Conservation (phyloP, 768 basidiomycete species). For the Hypholoma sublateritium region DNA sequence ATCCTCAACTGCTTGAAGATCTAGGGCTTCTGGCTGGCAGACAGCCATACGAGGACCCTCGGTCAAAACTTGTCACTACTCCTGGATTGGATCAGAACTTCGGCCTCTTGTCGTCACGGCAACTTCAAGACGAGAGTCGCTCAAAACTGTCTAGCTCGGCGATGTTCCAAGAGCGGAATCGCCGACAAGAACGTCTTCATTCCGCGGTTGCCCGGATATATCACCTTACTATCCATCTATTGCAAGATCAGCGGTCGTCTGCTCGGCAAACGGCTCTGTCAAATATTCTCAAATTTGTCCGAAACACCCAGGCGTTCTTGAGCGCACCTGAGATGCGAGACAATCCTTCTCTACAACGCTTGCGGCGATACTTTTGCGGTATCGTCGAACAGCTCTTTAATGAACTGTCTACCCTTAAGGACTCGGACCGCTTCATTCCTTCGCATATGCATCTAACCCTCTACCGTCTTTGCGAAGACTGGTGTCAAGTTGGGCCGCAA, state of each 20-base stretch:
- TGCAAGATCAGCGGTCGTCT: conserved; percentile 68
- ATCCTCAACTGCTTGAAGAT: conserved; percentile 82
- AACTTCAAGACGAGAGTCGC: conserved; percentile 64
- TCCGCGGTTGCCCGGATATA: conserved; percentile 90
- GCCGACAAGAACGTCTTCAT: conserved; percentile 76
- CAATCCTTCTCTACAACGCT: conserved; percentile 72
- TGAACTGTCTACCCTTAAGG: conserved; percentile 64
- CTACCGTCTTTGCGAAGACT: conserved; percentile 88
- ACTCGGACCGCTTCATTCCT: conserved; percentile 76
- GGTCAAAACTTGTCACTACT: conserved; percentile 40
- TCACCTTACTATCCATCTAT: conserved; percentile 74
- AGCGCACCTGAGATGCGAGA: conserved; percentile 69
- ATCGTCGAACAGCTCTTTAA: conserved; percentile 86
- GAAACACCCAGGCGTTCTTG: conserved; percentile 80
- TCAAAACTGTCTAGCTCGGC: conserved; percentile 43
- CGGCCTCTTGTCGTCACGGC: conserved; percentile 45
- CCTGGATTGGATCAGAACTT: conserved; percentile 36
- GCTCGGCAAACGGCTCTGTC: conserved; percentile 72
- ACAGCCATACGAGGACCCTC: conserved; percentile 80
- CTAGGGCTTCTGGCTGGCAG: conserved; percentile 76
- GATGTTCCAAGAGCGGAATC: conserved; percentile 52
- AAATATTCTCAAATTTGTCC: conserved; percentile 84
- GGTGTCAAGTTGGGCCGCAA: conserved; percentile 85
- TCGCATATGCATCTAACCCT: conserved; percentile 73
- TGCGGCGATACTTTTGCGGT: conserved; percentile 90